phyloP scores from a whole-genome alignment of 73 alveolate genomes.

The Tetrahymena malaccensis region DNA sequence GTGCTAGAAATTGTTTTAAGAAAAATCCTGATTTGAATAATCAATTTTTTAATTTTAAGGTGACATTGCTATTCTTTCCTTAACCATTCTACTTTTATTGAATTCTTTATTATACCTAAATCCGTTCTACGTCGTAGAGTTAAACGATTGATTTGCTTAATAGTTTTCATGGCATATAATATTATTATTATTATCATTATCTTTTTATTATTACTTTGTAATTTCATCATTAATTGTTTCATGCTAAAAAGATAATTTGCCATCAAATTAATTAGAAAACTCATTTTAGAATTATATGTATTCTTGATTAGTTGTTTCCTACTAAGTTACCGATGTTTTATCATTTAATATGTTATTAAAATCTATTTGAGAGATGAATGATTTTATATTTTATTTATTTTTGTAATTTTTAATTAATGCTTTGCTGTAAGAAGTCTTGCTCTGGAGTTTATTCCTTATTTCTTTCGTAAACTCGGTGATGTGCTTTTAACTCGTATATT shows the following conservation, averaged over 20 bases:
- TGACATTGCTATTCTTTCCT: neutral
- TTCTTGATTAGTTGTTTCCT: neutral
- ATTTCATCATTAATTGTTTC: neutral
- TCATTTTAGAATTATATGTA: neutral
- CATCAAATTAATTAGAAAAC: neutral
- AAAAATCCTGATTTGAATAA: neutral
- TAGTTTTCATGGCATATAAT: neutral
- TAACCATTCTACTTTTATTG: neutral
- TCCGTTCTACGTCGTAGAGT: neutral
- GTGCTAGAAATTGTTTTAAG: neutral
- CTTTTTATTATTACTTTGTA: too few species aligned
- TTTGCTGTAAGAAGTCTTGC: neutral
- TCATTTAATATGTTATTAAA: neutral
- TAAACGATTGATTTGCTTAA: neutral
- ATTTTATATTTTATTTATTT: neutral
- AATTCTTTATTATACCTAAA: neutral
- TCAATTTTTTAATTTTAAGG: neutral
- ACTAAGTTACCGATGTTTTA: neutral
- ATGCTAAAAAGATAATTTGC: neutral
- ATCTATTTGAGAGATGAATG: neutral
- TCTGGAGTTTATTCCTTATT: neutral
- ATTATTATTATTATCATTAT: too few species aligned
- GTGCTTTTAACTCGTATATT: neutral
- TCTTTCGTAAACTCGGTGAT: neutral
- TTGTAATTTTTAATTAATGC: neutral